phyloP scores from a whole-genome alignment of 495 filamentous ascomycete species.

The Penicillium odoratum region DNA sequence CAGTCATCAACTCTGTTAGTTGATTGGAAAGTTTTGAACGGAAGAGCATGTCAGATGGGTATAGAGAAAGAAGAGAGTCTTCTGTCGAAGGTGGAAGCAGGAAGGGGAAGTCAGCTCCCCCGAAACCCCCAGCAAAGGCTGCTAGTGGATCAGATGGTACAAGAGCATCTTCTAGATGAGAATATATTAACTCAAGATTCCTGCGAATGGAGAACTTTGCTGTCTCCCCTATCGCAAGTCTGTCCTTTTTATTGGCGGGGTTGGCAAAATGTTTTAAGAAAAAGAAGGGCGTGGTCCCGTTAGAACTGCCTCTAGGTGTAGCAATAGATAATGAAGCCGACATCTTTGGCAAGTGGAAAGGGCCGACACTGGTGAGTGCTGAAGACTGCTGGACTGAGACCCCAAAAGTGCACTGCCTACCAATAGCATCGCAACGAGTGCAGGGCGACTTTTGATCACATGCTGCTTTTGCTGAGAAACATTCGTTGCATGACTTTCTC shows the following conservation, averaged over 20 bases:
- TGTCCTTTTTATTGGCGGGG: conserved; percentile 33
- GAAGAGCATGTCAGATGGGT: conserved; percentile 21
- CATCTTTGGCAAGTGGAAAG: neutral
- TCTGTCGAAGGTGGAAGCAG: conserved; percentile 14
- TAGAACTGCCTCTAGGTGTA: conserved; percentile 47
- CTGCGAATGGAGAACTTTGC: conserved; percentile 34
- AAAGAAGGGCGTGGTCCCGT: conserved; percentile 24
- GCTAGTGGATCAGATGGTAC: conserved; percentile 23
- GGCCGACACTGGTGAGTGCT: conserved; percentile 31
- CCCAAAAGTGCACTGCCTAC: conserved; percentile 27
- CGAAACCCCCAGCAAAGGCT: conserved; percentile 15
- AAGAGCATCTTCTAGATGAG: conserved; percentile 35
- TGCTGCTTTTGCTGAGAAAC: conserved; percentile 32
- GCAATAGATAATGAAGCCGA: conserved; percentile 53
- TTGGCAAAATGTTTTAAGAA: conserved; percentile 38
- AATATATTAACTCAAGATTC: conserved; percentile 34
- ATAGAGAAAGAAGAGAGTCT: conserved; percentile 23
- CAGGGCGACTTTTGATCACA: conserved; percentile 34
- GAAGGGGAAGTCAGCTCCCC: conserved; percentile 18
- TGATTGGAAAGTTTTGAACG: conserved; percentile 33
- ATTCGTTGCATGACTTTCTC: conserved; percentile 35
- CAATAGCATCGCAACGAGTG: conserved; percentile 29
- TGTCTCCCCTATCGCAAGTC: conserved; percentile 39
- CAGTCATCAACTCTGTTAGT: conserved; percentile 29
- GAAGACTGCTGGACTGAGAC: neutral